Conservation (phyloP, 139 green algal genomes). For the Auxenochlorella protothecoides region DNA sequence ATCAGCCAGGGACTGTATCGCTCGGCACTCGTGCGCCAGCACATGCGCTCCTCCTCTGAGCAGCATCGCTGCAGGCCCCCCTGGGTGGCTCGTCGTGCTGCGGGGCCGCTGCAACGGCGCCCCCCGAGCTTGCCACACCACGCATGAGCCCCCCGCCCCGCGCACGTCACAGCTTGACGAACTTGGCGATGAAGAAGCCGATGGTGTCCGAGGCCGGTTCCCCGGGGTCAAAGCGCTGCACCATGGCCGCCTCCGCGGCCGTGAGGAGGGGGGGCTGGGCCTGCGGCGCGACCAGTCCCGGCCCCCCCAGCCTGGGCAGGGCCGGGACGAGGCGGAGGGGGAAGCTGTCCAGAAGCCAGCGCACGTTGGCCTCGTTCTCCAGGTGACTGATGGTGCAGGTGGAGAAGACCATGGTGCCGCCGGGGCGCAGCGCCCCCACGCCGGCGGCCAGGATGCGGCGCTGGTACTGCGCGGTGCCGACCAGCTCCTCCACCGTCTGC, state of each 20-base stretch:
- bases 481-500: conserved; percentile 31
- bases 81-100: too few relatives aligned
- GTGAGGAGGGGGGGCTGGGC: conserved; percentile 40
- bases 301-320: conserved; percentile 37
- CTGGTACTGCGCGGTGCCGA: conserved; percentile 56
- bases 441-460: conserved; percentile 55
- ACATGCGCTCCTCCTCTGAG: too few relatives aligned
- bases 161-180: conserved; percentile 36
- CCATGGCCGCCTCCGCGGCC: conserved; percentile 44
- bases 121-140: too few relatives aligned
- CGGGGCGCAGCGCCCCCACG: conserved; percentile 62
- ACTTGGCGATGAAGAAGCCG: conserved; percentile 84
- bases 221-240: conserved; percentile 77
- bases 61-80: too few relatives aligned
- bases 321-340: conserved; percentile 45
- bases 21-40: too few relatives aligned
- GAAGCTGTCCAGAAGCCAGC: conserved; percentile 70
- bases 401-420: conserved; percentile 76
- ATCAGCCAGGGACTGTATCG: too few relatives aligned
- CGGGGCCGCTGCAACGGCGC: too few relatives aligned
- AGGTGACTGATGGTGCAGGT: conserved; percentile 80
- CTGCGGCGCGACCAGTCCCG: conserved; percentile 25
- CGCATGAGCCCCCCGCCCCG: too few relatives aligned
- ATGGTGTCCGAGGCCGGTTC: conserved; percentile 54
- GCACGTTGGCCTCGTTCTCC: conserved; percentile 87